Conservation (phyloP, 1,284 basidiomycete genomes). For the Trametes versicolor region DNA sequence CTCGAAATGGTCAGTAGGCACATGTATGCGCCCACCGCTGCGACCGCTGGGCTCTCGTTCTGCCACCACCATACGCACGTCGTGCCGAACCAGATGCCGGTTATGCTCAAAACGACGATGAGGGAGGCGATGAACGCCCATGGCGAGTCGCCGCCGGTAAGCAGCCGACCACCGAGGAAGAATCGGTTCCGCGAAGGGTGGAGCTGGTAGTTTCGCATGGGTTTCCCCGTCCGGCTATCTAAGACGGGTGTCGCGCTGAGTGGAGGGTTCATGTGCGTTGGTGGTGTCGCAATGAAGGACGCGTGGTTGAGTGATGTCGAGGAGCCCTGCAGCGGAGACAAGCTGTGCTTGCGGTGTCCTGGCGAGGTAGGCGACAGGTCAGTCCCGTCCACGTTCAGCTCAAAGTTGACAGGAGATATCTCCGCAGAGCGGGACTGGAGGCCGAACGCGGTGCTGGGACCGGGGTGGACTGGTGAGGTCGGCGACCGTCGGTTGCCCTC, state of each 20-base stretch:
- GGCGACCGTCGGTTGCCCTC: slow-evolving; percentile 54
- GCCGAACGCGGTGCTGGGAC: slow-evolving; percentile 33
- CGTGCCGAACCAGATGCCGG: slow-evolving; percentile 85
- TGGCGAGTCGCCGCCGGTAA: slow-evolving; percentile 88
- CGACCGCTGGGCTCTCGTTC: slow-evolving; percentile 78
- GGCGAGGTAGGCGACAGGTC: slow-evolving; percentile 32
- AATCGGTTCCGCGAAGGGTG: slow-evolving; percentile 82
- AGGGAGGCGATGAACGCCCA: slow-evolving; percentile 80
- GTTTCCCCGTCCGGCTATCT: slow-evolving; percentile 52
- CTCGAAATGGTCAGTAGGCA: slow-evolving; percentile 77
- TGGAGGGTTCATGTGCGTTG: slow-evolving; percentile 38
- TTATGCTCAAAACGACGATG: slow-evolving; percentile 68
- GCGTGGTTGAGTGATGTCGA: slow-evolving; percentile 46
- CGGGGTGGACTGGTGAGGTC: slow-evolving; percentile 33
- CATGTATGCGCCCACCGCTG: slow-evolving; percentile 81
- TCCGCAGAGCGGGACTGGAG: slow-evolving; percentile 37
- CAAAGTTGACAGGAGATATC: slow-evolving; percentile 42
- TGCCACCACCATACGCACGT: slow-evolving; percentile 91
- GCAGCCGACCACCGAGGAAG: slow-evolving; percentile 72
- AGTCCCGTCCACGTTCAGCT: slow-evolving; percentile 36
- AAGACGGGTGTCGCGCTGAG: slow-evolving; percentile 58
- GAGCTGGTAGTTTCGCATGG: slow-evolving; percentile 63
- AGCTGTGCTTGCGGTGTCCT: slow-evolving; percentile 38
- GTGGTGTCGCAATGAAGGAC: slow-evolving; percentile 51
- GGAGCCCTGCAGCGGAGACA: slow-evolving; percentile 36